Percentiles rank a stretch among this genome's conserved stretches.
These are phyloP conservation scores for Triticum monococcum DNA, from an alignment of 176 grass and related monocot genomes.

Conservation along the genomic window DNA sequence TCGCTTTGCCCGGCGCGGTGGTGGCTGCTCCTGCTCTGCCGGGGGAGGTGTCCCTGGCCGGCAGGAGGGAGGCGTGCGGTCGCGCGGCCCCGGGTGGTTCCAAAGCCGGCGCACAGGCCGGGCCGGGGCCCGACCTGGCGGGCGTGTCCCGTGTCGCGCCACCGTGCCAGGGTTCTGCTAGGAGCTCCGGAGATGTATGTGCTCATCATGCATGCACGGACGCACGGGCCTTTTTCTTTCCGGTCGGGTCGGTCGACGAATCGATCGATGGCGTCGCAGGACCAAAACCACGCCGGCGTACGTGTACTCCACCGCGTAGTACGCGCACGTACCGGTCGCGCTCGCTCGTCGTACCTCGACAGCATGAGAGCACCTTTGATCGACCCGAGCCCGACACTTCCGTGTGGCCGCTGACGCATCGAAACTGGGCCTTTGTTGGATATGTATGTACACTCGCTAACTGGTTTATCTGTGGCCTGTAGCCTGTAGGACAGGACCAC, in stretches of 20 bases:
- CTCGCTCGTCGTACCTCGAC: background rate
- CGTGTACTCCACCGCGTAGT: background rate
- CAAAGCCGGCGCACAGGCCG: conserved; percentile 27
- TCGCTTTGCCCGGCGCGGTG: background rate
- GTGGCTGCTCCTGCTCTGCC: background rate
- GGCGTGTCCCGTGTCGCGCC: background rate
- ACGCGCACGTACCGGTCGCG: background rate
- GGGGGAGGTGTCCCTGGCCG: background rate
- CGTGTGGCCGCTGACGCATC: background rate
- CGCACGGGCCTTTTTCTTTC: background rate
- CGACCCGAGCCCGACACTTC: background rate
- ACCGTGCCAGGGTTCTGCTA: background rate
- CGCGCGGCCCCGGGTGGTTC: conserved; percentile 17
- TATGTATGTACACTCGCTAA: no score
- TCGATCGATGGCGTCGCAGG: background rate
- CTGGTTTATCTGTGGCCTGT: background rate
- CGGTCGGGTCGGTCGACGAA: background rate
- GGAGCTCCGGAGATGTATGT: no score
- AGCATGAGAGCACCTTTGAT: conserved; percentile 9
- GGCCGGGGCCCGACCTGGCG: conserved; percentile 7
- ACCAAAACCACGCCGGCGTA: no score
- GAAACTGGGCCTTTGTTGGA: background rate
- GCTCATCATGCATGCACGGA: background rate
- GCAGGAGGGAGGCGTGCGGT: background rate
- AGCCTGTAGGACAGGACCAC: background rate